Conservation (phyloP, 441 rosid genomes). For the Pelargonium fulgidum region DNA sequence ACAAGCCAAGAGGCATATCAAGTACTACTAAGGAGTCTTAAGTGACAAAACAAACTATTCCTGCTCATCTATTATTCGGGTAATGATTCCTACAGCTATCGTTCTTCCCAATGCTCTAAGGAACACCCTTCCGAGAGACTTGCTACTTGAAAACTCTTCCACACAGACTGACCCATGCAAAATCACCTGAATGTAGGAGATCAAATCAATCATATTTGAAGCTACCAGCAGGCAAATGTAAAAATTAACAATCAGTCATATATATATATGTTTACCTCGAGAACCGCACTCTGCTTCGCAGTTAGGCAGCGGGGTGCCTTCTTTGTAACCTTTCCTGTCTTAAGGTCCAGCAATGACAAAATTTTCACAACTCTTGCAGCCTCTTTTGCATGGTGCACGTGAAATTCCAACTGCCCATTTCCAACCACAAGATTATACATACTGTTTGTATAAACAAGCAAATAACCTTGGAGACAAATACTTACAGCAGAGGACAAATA, state of each 20-base stretch:
- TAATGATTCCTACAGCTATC: slow-evolving; percentile 68
- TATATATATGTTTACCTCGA: slow-evolving; percentile 48
- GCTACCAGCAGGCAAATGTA: no score
- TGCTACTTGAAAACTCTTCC: slow-evolving; percentile 60
- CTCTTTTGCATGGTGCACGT: slow-evolving; percentile 79
- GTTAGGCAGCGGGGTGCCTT: slow-evolving; percentile 70
- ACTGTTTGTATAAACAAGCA: slow-evolving; percentile 3
- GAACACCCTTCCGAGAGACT: slow-evolving; percentile 83
- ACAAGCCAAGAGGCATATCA: no score
- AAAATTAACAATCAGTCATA: neutral
- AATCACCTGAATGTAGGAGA: slow-evolving; percentile 34
- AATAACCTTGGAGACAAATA: neutral
- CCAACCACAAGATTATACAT: slow-evolving; percentile 17
- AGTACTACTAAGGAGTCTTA: no score
- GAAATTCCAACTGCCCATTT: slow-evolving; percentile 73
- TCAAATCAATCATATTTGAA: neutral
- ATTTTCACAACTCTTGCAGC: slow-evolving; percentile 68
- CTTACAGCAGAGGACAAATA: slow-evolving; percentile 17
- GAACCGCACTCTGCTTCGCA: slow-evolving; percentile 70
- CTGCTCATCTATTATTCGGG: slow-evolving; percentile 51
- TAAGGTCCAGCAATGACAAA: slow-evolving; percentile 65
- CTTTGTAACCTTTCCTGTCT: slow-evolving; percentile 77
- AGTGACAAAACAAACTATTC: slow-evolving; percentile 8
- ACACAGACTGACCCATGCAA: slow-evolving; percentile 64
- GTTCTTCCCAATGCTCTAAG: slow-evolving; percentile 77